These are phyloP conservation scores for Picea engelmannii DNA, from an alignment of 83 land plant species.

Conservation along the genomic window DNA sequence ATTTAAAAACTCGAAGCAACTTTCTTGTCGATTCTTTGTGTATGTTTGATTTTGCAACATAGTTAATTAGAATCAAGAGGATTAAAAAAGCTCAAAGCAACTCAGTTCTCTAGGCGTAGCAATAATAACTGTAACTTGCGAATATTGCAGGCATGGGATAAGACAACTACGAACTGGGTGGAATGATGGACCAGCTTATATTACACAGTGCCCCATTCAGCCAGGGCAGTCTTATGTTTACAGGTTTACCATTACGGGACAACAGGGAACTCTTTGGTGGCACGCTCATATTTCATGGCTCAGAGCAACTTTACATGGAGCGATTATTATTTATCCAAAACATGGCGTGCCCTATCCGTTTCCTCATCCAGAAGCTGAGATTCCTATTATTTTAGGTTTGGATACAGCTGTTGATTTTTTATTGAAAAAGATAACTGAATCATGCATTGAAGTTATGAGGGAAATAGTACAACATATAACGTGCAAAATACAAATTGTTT, in stretches of 20 bases:
- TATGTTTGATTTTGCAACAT: too few species aligned
- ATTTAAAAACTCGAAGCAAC: too few species aligned
- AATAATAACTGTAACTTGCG: too few species aligned
- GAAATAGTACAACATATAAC: too few species aligned
- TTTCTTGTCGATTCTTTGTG: too few species aligned
- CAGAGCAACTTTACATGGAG: conserved; percentile 59
- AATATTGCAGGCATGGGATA: conserved; percentile 42
- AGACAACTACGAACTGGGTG: conserved; percentile 50
- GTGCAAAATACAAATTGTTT: not conserved
- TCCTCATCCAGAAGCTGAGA: conserved; percentile 44
- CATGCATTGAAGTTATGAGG: too few species aligned
- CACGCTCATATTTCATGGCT: conserved; percentile 63
- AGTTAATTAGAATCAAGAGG: too few species aligned
- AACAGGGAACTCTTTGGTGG: conserved; percentile 61
- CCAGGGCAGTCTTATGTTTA: conserved; percentile 36
- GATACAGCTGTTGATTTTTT: too few species aligned
- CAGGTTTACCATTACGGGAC: conserved; percentile 50
- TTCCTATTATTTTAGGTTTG: conserved; percentile 32
- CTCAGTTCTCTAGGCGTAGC: too few species aligned
- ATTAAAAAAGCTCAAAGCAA: too few species aligned
- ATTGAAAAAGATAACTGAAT: too few species aligned
- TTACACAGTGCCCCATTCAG: conserved; percentile 62
- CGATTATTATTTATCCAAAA: conserved; percentile 48
- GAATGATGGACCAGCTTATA: conserved; percentile 59
- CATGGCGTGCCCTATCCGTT: conserved; percentile 42